Evolutionary conservation across 2,329 filamentous ascomycete genomes (phyloP).

Genomic region (Venturia nashicola): DNA sequence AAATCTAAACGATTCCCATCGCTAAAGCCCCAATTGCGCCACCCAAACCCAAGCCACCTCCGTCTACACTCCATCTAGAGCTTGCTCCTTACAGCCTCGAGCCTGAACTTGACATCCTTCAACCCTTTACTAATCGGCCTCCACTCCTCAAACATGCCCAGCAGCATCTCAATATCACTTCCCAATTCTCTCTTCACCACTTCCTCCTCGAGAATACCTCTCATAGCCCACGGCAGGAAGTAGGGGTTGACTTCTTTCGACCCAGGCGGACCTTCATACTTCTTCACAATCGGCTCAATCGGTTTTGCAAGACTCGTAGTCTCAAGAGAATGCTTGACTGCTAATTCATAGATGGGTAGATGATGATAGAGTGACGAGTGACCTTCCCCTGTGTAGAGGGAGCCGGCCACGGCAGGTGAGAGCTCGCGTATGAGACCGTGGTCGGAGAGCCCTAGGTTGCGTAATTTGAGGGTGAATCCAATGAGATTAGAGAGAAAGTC

Average conservation of each 20-base stretch:
- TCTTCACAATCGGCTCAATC: constrained; percentile 17
- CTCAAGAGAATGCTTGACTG: constrained; percentile 35
- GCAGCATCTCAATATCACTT: constrained; percentile 62
- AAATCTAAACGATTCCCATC: not conserved
- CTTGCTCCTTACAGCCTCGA: constrained; percentile 85
- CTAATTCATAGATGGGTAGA: constrained; percentile 61
- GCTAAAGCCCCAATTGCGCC: not conserved
- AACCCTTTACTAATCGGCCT: constrained; percentile 79
- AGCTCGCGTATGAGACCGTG: constrained; percentile 89
- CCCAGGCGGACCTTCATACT: constrained; percentile 27
- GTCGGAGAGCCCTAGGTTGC: constrained; percentile 85
- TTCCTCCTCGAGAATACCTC: constrained; percentile 83
- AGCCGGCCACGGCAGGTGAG: constrained; percentile 77
- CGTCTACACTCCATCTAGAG: constrained; percentile 25
- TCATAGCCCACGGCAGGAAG: constrained; percentile 88
- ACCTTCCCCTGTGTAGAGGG: constrained; percentile 81
- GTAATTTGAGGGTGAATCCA: constrained; percentile 83
- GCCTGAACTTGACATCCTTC: constrained; percentile 88
- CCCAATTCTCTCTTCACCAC: constrained; percentile 72
- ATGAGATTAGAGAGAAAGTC: constrained; percentile 91
- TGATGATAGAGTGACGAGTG: constrained; percentile 93
- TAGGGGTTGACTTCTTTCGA: constrained; percentile 61
- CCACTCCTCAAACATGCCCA: constrained; percentile 90
- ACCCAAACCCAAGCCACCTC: not conserved
- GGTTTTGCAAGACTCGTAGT: constrained; percentile 16